Evolutionary conservation across 2,329 filamentous ascomycete species (phyloP).

Genomic region (Fusarium burgessii): DNA sequence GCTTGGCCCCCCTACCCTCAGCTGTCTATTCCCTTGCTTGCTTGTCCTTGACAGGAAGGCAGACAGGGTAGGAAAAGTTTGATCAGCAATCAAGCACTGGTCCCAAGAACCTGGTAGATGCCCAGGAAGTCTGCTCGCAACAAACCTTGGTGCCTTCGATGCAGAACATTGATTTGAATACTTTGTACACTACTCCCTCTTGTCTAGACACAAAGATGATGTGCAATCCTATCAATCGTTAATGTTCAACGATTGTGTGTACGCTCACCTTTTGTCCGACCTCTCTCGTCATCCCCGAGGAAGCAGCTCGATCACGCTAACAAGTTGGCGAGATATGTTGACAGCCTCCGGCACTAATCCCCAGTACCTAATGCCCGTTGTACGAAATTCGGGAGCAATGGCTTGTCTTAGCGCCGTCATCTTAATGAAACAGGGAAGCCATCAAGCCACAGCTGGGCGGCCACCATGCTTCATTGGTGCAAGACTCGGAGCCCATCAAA

Average conservation of each 20-base stretch:
- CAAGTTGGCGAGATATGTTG: conserved; percentile 24
- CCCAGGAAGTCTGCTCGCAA: background rate
- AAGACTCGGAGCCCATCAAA: conserved; percentile 4
- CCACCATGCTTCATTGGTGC: conserved; percentile 30
- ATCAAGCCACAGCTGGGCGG: conserved; percentile 22
- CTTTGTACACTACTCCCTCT: background rate
- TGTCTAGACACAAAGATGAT: background rate
- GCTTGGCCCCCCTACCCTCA: conserved; percentile 24
- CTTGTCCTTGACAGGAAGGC: conserved; percentile 26
- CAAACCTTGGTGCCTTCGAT: background rate
- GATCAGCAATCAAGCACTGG: conserved; percentile 4
- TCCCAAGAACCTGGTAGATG: conserved; percentile 31
- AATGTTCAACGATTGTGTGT: background rate
- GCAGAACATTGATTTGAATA: background rate
- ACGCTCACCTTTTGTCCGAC: conserved; percentile 22
- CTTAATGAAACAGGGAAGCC: conserved; percentile 16
- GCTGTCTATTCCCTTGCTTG: conserved; percentile 17
- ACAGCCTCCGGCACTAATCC: conserved; percentile 31
- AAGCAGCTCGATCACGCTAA: conserved; percentile 25
- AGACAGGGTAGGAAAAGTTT: background rate
- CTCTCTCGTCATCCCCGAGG: conserved; percentile 21
- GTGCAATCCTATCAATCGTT: background rate
- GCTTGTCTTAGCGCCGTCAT: conserved; percentile 30
- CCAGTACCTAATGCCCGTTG: conserved; percentile 23
- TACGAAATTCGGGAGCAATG: conserved; percentile 24